Evolutionary conservation across 768 basidiomycete genomes (phyloP), one percentile per base, ranked within the genome.

Genomic region (Boletus reticulatus): DNA sequence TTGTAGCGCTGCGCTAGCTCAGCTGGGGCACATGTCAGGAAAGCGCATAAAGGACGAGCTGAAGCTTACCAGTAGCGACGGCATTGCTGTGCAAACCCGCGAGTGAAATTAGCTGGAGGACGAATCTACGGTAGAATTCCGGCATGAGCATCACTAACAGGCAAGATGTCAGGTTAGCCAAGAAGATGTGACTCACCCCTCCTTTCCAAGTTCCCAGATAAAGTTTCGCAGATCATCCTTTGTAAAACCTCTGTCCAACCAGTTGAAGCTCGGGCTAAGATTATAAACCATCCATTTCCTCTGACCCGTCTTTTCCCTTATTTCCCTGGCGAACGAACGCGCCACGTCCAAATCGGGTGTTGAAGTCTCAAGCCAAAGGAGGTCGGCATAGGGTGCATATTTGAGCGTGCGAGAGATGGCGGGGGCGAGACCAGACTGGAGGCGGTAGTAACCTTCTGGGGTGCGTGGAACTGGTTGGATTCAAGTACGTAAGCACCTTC

Each of bases 301-400:
- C 50, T 60, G 49, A 39, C 93, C 92, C 65, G 82, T 82, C 66
- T 78, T 78, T 59, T 81, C 82, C 50, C 88, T 76, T 62, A 95
- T 89, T 66, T 81, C 81, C 43, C 87, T 75, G 3, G 94, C 87
- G 70, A 95, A 93, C 32, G 78, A 81, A 34, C 83, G 78, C 3
- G 94, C 94, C 67, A 93, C 84, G 54, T 84, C 78, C 22, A 96
- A 76, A 67, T 93, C 81, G 10, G 94, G 94, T n/a, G 80, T 79
- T 64, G 92, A 94, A 3, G 94, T 97, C 76, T 96, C 94, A 43
- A 95, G 80, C 94, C 94, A 97, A 43, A 95, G 76, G 62, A 95
- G 80, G 70, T 97, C 94, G 14, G 92, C 87, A 62, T 92, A 89
- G 19, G 91, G 90, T 1, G 92, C 89, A 65, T 86, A 97, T 20